A percentile compares a stretch with the other conserved stretches of the same genome.
phyloP scores from a whole-genome alignment of 2,329 filamentous ascomycete genomes.

The Fusarium sp. region DNA sequence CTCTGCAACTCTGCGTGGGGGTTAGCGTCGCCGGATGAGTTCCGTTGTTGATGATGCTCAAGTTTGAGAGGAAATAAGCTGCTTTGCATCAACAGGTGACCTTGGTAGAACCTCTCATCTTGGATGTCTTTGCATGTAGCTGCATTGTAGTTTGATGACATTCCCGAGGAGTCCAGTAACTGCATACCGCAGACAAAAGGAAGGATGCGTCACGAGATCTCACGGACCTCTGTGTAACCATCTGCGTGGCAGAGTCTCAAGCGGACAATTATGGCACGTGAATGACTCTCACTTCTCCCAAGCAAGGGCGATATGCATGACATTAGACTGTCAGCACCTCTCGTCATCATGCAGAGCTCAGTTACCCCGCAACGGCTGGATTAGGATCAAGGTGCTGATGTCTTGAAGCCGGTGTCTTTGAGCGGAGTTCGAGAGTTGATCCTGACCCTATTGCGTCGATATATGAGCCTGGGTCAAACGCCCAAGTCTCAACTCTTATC shows the following conservation, averaged over 20 bases:
- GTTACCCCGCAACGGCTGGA: not conserved
- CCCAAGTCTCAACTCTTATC: not conserved
- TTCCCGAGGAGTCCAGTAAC: not conserved
- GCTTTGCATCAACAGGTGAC: not conserved
- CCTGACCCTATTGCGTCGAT: not conserved
- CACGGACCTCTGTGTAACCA: not conserved
- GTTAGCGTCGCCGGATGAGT: conserved; percentile 12
- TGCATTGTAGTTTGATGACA: not conserved
- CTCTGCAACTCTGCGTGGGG: conserved; percentile 33
- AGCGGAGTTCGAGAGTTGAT: not conserved
- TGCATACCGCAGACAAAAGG: not conserved
- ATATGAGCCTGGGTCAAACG: not conserved
- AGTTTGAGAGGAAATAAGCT: not conserved
- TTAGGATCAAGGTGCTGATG: not conserved
- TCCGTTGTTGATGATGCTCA: not conserved
- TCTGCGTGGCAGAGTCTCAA: not conserved
- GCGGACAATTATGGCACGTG: not conserved
- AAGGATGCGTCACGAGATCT: not conserved
- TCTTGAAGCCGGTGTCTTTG: not conserved
- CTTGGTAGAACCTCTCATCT: not conserved
- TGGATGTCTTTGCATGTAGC: not conserved
- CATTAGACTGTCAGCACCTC: not conserved
- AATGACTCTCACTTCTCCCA: not conserved
- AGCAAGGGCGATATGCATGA: not conserved
- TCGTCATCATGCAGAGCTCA: not conserved